Evolutionary conservation across 306 rosid genomes (phyloP), one percentile per base, ranked within the genome.

Genomic region (Fagus sylvatica): DNA sequence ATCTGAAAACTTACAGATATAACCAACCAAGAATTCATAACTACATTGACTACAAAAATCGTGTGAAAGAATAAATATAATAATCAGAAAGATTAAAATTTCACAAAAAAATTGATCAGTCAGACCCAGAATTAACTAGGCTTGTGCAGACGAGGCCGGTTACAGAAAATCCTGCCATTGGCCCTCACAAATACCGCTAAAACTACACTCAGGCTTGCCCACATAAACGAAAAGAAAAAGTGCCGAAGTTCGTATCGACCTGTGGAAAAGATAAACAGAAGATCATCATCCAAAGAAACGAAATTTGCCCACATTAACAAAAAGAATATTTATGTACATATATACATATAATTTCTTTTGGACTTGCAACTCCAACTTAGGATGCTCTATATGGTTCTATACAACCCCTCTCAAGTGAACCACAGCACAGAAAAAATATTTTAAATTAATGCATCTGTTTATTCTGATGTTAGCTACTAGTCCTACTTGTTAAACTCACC

Each of bases 111-210:
- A 81, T 30, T 71, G 80, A 72, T 73, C 41, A 48, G 72, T 77
- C 85, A 53, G 51, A 53, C 77, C 64, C 74, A 68, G 61, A 72
- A 73, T 85, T 85, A 91, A 60, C 75, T 74, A 54, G 97, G 94
- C 81, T 87, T 93, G 91, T 87, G 93, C 28, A 95, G 91, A 79
- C 90, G 91, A 17, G 97, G 99, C 33, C 99, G 82, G 83, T 91
- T 93, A 90, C 99, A 95, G 91, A 95, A 95, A 72, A 95, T 65
- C 51, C 96, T 90, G 17, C 98, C 99, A 1, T 93, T 91, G 78
- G 97, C 96, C 87, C 91, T 86, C 81, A 95, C 97, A 85, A 91
- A 87, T 70, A 90, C 89, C 40, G 98, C 99, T 73, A 93, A 53
- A 33, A 79, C 98, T 12, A 93, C 48, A 73, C 98, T 93, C 42